A percentile compares a stretch with the other conserved stretches of the same genome.
Evolutionary conservation across 2,329 filamentous ascomycete species (phyloP).

Genomic region (Cladosporium sp.): DNA sequence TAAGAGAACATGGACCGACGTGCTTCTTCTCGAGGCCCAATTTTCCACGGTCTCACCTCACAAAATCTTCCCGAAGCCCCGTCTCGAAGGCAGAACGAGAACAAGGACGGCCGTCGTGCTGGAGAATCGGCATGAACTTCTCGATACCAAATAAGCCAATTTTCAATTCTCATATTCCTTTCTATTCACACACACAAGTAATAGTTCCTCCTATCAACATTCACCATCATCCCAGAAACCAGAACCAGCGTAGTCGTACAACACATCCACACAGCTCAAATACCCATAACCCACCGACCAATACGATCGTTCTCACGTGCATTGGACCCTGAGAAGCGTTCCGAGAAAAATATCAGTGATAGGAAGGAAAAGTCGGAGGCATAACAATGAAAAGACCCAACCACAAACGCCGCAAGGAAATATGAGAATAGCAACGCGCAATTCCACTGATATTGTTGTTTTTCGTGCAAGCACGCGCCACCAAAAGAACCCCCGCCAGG

Average conservation of each 20-base stretch:
- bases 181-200: constrained; percentile 6
- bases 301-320: neutral
- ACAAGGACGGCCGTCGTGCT: too few relatives aligned
- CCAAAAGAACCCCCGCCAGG: neutral
- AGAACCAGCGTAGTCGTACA: constrained; percentile 6
- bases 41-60: neutral
- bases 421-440: neutral
- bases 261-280: neutral
- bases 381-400: neutral
- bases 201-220: neutral
- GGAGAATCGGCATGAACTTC: too few relatives aligned
- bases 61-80: neutral
- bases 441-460: neutral
- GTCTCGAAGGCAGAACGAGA: too few relatives aligned
- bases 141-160: neutral
- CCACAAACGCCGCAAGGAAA: neutral
- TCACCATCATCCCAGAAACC: neutral
- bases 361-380: neutral
- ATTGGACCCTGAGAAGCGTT: neutral
- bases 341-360: neutral
- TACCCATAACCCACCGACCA: neutral
- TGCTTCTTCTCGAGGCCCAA: neutral
- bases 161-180: neutral
- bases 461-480: neutral
- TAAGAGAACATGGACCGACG: neutral